Conservation (phyloP, 2,329 filamentous ascomycete genomes). For the Bipolaris oryzae region DNA sequence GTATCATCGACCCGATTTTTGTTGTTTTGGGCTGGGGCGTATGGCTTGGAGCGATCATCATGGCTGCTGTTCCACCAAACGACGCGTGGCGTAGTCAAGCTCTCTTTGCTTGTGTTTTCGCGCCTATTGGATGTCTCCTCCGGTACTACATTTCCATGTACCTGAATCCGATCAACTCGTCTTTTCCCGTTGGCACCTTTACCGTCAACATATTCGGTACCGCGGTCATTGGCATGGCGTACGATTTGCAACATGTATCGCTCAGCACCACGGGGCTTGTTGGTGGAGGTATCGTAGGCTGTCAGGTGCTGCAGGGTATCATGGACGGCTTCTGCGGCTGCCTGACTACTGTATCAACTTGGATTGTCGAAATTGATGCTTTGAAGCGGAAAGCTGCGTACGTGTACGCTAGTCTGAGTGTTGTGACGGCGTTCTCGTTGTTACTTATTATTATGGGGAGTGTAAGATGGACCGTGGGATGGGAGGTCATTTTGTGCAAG, state of each 20-base stretch:
- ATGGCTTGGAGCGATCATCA: constrained; percentile 78
- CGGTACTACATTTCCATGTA: constrained; percentile 74
- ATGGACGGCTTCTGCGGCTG: constrained; percentile 57
- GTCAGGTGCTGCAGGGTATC: constrained; percentile 55
- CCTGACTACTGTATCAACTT: constrained; percentile 57
- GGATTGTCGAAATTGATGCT: constrained; percentile 53
- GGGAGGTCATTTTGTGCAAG: constrained; percentile 18
- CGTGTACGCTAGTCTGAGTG: constrained; percentile 68
- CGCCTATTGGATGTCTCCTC: constrained; percentile 76
- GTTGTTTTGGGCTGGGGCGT: constrained; percentile 71
- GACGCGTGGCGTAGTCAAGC: constrained; percentile 76
- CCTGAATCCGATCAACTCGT: constrained; percentile 69
- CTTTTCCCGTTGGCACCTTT: constrained; percentile 88
- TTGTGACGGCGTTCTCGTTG: constrained; percentile 63
- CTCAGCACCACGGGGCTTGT: constrained; percentile 52
- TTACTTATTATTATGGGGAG: constrained; percentile 77
- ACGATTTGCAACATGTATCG: constrained; percentile 74
- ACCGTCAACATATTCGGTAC: constrained; percentile 80
- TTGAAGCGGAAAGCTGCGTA: constrained; percentile 64
- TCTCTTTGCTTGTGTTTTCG: constrained; percentile 79
- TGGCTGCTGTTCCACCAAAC: constrained; percentile 72
- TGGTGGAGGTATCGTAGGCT: constrained; percentile 51
- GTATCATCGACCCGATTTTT: constrained; percentile 66
- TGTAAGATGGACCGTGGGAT: constrained; percentile 68
- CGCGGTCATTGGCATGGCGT: constrained; percentile 74